Evolutionary conservation across 805 yeast species (phyloP).

Genomic region (Wickerhamomyces subpelliculosus): DNA sequence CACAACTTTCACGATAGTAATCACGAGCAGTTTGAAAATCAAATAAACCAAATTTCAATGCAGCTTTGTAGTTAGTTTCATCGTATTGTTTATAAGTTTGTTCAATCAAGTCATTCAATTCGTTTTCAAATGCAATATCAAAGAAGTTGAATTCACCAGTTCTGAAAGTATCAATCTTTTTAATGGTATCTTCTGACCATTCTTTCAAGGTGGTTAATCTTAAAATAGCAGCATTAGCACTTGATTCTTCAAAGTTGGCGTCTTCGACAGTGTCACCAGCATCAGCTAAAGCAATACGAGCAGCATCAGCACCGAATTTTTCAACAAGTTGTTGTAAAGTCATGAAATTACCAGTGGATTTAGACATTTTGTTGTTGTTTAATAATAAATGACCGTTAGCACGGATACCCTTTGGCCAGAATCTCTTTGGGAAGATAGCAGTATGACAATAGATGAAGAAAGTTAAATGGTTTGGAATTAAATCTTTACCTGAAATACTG

Average conservation of each 20-base stretch:
- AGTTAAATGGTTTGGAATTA: conserved; percentile 94
- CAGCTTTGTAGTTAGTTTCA: conserved; percentile 75
- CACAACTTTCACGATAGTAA: conserved; percentile 78
- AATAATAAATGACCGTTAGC: conserved; percentile 92
- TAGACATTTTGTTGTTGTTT: conserved; percentile 97
- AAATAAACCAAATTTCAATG: conserved; percentile 84
- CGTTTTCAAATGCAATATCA: conserved; percentile 88
- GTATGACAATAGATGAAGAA: conserved; percentile 91
- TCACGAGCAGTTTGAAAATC: conserved; percentile 95
- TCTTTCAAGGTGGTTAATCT: conserved; percentile 88
- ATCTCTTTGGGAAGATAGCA: conserved; percentile 82
- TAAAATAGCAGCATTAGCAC: conserved; percentile 95
- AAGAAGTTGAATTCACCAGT: conserved; percentile 55
- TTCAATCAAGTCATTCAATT: conserved; percentile 77
- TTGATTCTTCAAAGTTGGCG: conserved; percentile 94
- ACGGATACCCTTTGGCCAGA: conserved; percentile 94
- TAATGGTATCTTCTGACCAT: conserved; percentile 82
- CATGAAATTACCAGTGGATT: conserved; percentile 95
- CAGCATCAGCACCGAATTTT: conserved; percentile 96
- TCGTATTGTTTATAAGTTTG: conserved; percentile 66
- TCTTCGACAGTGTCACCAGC: conserved; percentile 98
- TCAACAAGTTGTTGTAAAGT: conserved; percentile 77
- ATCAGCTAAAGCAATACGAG: conserved; percentile 96
- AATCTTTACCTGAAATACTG: conserved; percentile 92
- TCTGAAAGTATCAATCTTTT: conserved; percentile 45